These are phyloP conservation scores for Fusarium chaquense DNA, from an alignment of 2,329 filamentous ascomycete species.

Conservation along the genomic window DNA sequence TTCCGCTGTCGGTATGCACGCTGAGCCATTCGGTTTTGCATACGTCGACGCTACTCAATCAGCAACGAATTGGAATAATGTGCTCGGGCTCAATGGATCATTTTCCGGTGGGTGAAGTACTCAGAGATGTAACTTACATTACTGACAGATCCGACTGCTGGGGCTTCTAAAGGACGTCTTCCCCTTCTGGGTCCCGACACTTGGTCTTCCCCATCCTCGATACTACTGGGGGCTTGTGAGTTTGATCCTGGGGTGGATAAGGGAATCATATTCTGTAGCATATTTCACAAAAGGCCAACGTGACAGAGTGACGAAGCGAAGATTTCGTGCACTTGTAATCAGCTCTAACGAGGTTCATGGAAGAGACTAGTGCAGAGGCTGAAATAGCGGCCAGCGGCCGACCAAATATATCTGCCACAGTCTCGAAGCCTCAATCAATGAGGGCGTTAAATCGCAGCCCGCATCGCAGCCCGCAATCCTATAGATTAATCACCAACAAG, in stretches of 20 bases:
- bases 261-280: background rate
- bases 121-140: background rate
- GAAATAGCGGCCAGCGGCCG: no score
- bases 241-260: background rate
- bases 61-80: background rate
- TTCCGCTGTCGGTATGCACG: conserved; percentile 22
- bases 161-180: background rate
- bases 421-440: no score
- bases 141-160: background rate
- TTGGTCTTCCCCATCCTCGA: background rate
- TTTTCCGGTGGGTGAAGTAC: background rate
- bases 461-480: background rate
- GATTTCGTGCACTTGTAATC: background rate
- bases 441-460: background rate
- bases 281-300: no score
- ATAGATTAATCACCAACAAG: background rate
- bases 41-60: background rate
- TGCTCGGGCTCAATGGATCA: fast-evolving
- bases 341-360: no score
- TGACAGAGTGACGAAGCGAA: background rate
- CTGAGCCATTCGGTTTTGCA: conserved; percentile 23
- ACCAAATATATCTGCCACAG: conserved; percentile 1
- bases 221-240: background rate
- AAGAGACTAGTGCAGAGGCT: background rate
- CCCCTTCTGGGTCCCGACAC: background rate